Percentiles rank a stretch among this genome's conserved stretches.
These are phyloP conservation scores for Yarrowia bubula DNA, from an alignment of 805 yeast species.

Conservation along the genomic window DNA sequence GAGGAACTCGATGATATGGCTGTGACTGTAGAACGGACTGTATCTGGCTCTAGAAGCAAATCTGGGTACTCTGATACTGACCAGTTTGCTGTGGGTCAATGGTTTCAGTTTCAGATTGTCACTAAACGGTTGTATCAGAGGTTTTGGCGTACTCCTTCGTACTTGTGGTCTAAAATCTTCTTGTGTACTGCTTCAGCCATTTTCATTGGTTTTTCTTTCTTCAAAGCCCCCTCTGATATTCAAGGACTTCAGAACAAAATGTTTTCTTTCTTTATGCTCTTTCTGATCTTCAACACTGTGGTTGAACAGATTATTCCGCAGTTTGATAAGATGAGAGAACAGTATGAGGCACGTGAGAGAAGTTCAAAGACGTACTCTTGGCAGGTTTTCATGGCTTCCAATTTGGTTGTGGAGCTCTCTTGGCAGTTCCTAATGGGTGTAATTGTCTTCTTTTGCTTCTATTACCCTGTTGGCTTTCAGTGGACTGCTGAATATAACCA, in stretches of 20 bases:
- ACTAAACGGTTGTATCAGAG: conserved; percentile 55
- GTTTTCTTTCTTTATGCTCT: conserved; percentile 71
- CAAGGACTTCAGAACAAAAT: conserved; percentile 81
- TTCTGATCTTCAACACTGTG: conserved; percentile 53
- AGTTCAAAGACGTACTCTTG: conserved; percentile 71
- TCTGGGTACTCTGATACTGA: conserved; percentile 37
- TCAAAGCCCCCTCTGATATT: conserved; percentile 57
- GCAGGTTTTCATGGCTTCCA: conserved; percentile 61
- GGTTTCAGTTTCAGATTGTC: conserved; percentile 47
- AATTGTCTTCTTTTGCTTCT: conserved; percentile 54
- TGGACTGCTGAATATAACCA: conserved; percentile 53
- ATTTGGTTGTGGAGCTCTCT: conserved; percentile 64
- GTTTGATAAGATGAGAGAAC: conserved; percentile 56
- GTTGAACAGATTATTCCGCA: conserved; percentile 63
- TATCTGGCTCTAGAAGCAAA: conserved; percentile 30
- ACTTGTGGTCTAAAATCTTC: conserved; percentile 55
- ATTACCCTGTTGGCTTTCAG: conserved; percentile 73
- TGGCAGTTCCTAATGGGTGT: conserved; percentile 64
- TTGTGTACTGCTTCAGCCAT: conserved; percentile 56
- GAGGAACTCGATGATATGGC: conserved; percentile 55
- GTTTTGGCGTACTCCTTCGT: conserved; percentile 63
- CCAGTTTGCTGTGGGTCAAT: conserved; percentile 44
- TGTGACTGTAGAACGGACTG: conserved; percentile 44
- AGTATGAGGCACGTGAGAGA: conserved; percentile 70
- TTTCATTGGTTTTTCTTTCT: conserved; percentile 68